Base-by-base conservation (phyloP, 2,329 filamentous ascomycete genomes). In the Pseudogymnoascus sp. region DNA sequence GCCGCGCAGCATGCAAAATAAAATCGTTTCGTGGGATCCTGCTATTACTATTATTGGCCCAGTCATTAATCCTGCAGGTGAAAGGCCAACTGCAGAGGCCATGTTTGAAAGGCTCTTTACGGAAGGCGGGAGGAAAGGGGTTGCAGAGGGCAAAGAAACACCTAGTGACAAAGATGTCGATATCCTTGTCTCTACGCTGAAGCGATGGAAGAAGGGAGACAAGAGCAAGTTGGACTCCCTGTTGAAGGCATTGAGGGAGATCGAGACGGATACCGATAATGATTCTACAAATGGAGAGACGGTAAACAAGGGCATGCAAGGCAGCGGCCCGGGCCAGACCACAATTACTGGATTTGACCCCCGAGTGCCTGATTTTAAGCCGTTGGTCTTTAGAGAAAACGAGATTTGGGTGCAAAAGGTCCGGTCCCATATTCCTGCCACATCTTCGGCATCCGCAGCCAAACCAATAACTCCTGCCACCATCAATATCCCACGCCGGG, bases 11-110 rank as follows among this genome's bases (percentile, higher is more conserved):
- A 20, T 18, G 47, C 28, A 32, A 14, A 54, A 54, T 54, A 54
- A 54, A 54, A 54, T 28, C n/a, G 47, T 54, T 34, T 54, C 47
- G 8, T 54, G 47, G 47, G 47, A 54, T 34, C 47, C 47, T 54
- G 47, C 47, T 4, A 54, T 54, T 14, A 54, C 47, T 5, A 9
- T 32, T 54, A 54, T 34, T 32, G 28, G 28, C 28, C 47, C 47
- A 2, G 47, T 32, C 11, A 32, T 20, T 18, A 18, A 18, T 8
- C 9, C 6, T 54, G n/a, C 16, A 20, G 18, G 12, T 32, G 28
- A 54, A 34, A 32, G 47, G 28, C 9, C 28, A 34, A 54, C 47
- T 32, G 28, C 47, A 54, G 47, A 54, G 20, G 2, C 47, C 16
- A 32, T 54, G 47, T 32, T 54, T 34, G 16, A 12, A 7, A 34